phyloP scores from a whole-genome alignment of 331 rosid genomes.

The Prunus yedoensis region DNA sequence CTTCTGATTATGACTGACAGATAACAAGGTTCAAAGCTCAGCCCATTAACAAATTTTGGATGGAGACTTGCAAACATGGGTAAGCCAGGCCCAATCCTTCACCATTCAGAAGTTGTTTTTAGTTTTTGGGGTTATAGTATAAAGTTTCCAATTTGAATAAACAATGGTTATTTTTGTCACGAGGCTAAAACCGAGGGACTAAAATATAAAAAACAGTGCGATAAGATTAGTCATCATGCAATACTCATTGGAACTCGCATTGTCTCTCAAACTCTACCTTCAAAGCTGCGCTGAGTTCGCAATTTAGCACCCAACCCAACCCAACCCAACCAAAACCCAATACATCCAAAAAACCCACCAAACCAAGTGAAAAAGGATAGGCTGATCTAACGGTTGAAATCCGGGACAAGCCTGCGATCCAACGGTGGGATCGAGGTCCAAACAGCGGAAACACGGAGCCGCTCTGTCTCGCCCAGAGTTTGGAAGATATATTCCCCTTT shows the following conservation, averaged over 20 bases:
- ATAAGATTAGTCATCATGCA: neutral
- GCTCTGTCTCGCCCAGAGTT: constrained; percentile 57
- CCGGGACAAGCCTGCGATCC: neutral
- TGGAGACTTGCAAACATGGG: neutral
- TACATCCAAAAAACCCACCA: neutral
- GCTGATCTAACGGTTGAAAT: constrained; percentile 3
- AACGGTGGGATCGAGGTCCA: constrained; percentile 7
- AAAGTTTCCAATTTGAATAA: no score
- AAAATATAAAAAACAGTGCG: neutral
- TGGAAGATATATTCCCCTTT: constrained; percentile 36
- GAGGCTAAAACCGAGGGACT: neutral
- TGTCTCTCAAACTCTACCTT: neutral
- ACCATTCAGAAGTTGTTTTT: no score
- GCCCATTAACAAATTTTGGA: neutral
- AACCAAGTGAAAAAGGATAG: neutral
- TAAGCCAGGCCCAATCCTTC: no score
- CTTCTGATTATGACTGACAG: neutral
- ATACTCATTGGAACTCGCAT: neutral
- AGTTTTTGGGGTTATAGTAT: no score
- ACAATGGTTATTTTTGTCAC: neutral
- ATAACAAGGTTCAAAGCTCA: neutral
- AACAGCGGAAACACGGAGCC: constrained; percentile 70
- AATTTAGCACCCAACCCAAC: neutral
- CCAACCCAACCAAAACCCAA: neutral
- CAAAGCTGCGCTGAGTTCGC: constrained; percentile 9